A percentile compares a stretch with the other conserved stretches of the same genome.
Conservation (phyloP, 2,329 filamentous ascomycete species). For the Pseudovirgaria hyperparasitica region DNA sequence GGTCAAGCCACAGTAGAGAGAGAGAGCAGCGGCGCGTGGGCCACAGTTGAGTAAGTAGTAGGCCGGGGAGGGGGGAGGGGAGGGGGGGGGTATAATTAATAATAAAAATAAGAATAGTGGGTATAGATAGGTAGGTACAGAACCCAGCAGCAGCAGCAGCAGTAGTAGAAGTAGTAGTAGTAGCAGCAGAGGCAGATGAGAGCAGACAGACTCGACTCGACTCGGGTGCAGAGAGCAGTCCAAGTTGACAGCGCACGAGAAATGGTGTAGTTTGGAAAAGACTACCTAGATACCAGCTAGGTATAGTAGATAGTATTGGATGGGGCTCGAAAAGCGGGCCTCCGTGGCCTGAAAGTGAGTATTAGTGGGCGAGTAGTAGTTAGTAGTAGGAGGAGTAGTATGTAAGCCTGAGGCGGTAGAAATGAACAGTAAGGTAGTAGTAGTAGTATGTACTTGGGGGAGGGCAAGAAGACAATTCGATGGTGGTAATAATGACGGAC, state of each 20-base stretch:
- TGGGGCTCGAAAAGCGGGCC: constrained; percentile 2
- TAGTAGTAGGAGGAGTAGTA: too few species aligned
- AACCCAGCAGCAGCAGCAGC: too few species aligned
- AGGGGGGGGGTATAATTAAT: not conserved
- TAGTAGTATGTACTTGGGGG: constrained; percentile 1
- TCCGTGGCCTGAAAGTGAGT: not conserved
- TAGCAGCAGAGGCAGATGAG: too few species aligned
- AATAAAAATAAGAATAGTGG: not conserved
- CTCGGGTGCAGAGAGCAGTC: too few species aligned
- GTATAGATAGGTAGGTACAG: too few species aligned
- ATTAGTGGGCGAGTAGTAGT: not conserved
- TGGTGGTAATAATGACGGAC: not conserved
- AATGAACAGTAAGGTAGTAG: not conserved
- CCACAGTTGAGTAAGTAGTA: not conserved
- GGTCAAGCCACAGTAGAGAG: constrained; percentile 6
- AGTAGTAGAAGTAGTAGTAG: too few species aligned
- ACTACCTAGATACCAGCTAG: too few species aligned
- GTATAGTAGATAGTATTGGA: constrained; percentile 1
- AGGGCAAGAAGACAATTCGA: constrained; percentile 2
- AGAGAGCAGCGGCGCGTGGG: constrained; percentile 2
- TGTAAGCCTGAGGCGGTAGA: not conserved
- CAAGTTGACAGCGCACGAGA: too few species aligned
- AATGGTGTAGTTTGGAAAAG: too few species aligned
- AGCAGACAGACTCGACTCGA: too few species aligned
- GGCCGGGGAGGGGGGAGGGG: not conserved